Percentiles rank a stretch among this genome's conserved stretches.
Evolutionary conservation across 1,284 basidiomycete genomes (phyloP).

Genomic region (Apiotrichum gamsii): DNA sequence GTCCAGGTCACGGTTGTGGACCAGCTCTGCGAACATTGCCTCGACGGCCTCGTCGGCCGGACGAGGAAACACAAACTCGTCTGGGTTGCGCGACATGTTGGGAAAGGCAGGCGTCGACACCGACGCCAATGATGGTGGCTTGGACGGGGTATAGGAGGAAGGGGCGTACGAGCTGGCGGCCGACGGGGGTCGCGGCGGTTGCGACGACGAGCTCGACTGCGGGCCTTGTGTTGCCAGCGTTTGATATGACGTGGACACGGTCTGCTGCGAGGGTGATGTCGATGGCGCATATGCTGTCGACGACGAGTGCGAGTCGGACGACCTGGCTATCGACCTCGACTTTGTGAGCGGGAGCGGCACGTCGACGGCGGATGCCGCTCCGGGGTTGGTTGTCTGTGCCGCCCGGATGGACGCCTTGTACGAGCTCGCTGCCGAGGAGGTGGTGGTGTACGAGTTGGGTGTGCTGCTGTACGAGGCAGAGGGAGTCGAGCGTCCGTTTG

Average conservation of each 20-base stretch:
- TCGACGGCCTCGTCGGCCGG: constrained; percentile 72
- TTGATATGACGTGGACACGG: not conserved
- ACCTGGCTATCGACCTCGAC: not conserved
- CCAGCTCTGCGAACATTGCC: constrained; percentile 66
- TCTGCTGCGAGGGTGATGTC: constrained; percentile 1
- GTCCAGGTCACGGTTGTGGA: constrained; percentile 60
- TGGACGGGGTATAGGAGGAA: constrained; percentile 13
- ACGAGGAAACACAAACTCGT: constrained; percentile 65
- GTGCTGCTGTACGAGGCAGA: not conserved
- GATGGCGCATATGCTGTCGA: constrained; percentile 1
- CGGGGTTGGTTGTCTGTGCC: too few relatives aligned
- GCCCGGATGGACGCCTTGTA: not conserved
- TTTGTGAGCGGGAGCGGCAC: not conserved
- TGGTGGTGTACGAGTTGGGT: not conserved
- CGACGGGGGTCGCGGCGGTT: constrained; percentile 9
- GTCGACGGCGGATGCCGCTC: not conserved
- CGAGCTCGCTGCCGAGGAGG: not conserved
- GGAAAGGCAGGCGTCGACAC: too few relatives aligned
- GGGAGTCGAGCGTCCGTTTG: constrained; percentile 1
- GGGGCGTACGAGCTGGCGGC: constrained; percentile 2
- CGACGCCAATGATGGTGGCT: not conserved
- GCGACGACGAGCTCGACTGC: not conserved
- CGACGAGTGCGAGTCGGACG: not conserved
- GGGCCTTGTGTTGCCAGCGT: not conserved
- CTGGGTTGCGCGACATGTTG: constrained; percentile 4